These are phyloP conservation scores for Plantago coronopus DNA, from an alignment of 305 asterid species.

Conservation along the genomic window DNA sequence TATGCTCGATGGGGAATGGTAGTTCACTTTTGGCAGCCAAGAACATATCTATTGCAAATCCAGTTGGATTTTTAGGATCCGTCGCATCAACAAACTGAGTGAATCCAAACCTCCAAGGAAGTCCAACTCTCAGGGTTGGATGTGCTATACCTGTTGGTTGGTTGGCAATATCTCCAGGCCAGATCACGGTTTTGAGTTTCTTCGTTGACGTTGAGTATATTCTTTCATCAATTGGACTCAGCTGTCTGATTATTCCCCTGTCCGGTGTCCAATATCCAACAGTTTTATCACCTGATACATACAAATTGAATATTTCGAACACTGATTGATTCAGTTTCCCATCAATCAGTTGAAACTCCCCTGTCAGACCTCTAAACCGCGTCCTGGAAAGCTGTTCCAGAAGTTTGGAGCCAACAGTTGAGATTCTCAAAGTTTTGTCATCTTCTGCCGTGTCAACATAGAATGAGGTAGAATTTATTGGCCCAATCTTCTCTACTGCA, in stretches of 20 bases:
- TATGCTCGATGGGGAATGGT: constrained; percentile 18
- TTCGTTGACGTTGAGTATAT: constrained; percentile 22
- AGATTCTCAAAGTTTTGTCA: constrained; percentile 12
- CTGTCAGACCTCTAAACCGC: constrained; percentile 36
- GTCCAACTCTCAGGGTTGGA: constrained; percentile 32
- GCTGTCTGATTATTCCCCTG: constrained; percentile 29
- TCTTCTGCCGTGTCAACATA: neutral
- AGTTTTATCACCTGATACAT: constrained; percentile 40
- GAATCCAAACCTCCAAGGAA: constrained; percentile 38
- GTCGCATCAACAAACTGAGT: constrained; percentile 26
- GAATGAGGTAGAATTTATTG: constrained; percentile 9
- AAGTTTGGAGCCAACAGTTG: constrained; percentile 32
- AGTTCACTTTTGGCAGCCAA: constrained; percentile 13
- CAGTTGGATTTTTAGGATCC: constrained; percentile 21
- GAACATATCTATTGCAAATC: constrained; percentile 46
- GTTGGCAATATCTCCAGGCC: constrained; percentile 46
- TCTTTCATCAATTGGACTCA: constrained; percentile 14
- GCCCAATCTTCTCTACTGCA: constrained; percentile 31
- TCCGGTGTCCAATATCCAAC: constrained; percentile 44
- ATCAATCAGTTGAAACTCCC: constrained; percentile 34
- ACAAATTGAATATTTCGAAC: constrained; percentile 41
- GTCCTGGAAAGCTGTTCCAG: constrained; percentile 27
- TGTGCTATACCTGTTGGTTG: constrained; percentile 32
- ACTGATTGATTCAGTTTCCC: constrained; percentile 32
- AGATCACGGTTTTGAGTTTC: constrained; percentile 28